phyloP scores from a whole-genome alignment of 1,139 yeast species.

The Candida sp. region DNA sequence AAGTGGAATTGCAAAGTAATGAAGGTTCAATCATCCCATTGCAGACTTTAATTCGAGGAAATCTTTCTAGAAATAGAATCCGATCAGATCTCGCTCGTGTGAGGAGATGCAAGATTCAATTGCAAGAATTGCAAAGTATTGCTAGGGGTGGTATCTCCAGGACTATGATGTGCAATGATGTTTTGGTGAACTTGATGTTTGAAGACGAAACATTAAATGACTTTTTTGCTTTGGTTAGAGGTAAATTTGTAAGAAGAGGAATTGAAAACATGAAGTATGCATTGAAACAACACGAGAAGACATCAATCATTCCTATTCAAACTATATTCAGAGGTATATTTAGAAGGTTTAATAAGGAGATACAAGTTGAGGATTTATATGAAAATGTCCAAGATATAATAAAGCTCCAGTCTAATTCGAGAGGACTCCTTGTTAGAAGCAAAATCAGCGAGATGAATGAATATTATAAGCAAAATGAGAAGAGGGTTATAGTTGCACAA shows the following conservation, averaged over 20 bases:
- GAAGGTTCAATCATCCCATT: conserved; percentile 19
- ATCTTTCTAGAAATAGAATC: conserved; percentile 18
- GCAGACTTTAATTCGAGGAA: conserved; percentile 35
- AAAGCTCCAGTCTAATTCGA: conserved; percentile 44
- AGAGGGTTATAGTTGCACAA: conserved; percentile 67
- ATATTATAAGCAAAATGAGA: conserved; percentile 54
- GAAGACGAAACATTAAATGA: conserved; percentile 34
- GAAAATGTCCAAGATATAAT: conserved; percentile 37
- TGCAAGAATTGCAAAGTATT: conserved; percentile 46
- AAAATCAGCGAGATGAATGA: conserved; percentile 35
- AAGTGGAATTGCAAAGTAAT: conserved; percentile 9
- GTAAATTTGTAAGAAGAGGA: conserved; percentile 33
- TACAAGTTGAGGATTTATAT: conserved; percentile 51
- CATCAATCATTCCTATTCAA: conserved; percentile 28
- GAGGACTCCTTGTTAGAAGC: conserved; percentile 44
- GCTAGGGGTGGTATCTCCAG: conserved; percentile 53
- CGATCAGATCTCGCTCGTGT: conserved; percentile 15
- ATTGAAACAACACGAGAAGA: conserved; percentile 17
- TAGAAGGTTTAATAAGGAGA: conserved; percentile 47
- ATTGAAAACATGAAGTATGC: conserved; percentile 17
- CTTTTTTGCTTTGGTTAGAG: conserved; percentile 46
- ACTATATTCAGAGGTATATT: conserved; percentile 45
- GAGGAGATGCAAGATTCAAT: conserved; percentile 8
- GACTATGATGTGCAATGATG: conserved; percentile 40
- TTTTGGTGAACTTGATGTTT: conserved; percentile 38